Base-by-base conservation (phyloP, 768 basidiomycete species). In the Jaapia argillacea region DNA sequence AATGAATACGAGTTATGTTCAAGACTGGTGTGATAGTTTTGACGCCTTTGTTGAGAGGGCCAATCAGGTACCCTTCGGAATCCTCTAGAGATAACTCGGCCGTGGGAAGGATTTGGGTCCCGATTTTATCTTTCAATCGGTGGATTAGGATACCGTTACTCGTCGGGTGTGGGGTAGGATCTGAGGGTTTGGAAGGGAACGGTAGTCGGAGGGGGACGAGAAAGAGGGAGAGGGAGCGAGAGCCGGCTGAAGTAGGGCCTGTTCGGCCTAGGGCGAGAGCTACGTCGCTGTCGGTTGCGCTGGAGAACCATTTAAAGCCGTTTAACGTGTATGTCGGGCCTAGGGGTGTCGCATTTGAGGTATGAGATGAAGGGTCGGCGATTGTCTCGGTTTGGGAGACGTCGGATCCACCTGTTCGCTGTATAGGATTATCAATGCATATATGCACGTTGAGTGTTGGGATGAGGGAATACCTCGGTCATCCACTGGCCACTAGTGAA, bases 261-360 rank as follows among this genome's bases (percentile, higher is more conserved):
- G 85, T 86, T 27, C 85, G 79, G 4, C 83, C 86, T 4, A 88
- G 64, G 1, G 81, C 83, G 21, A 88, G 67, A 0, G 83, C 72
- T 6, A 86, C 64, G 46, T 88, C 66, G 48, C 80, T 76, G 51
- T 88, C 86, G 0, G 84, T 84, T 1, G 86, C 86, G 51, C 81
- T 84, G 13, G 85, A 85, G 59, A 87, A 87, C 85, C 85, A 87
- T 61, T 86, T 87, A 57, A 86, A 75, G 3, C 85, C 83, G 49
- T 85, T 65, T 18, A 86, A 57, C 16, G 54, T 63, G 56, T 82
- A 83, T 40, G 67, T 59, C 2, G 71, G 63, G 16, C 81, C 81
- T 44, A 73, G 54, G 3, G 51, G 47, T 33, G 28, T 64, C 4
- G 33, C 43, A 44, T 65, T 55, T 1, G 46, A 47, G 26, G 62